Evolutionary conservation across 352 stramenopile genomes (phyloP).

Genomic region (Phytophthora citrophthora): DNA sequence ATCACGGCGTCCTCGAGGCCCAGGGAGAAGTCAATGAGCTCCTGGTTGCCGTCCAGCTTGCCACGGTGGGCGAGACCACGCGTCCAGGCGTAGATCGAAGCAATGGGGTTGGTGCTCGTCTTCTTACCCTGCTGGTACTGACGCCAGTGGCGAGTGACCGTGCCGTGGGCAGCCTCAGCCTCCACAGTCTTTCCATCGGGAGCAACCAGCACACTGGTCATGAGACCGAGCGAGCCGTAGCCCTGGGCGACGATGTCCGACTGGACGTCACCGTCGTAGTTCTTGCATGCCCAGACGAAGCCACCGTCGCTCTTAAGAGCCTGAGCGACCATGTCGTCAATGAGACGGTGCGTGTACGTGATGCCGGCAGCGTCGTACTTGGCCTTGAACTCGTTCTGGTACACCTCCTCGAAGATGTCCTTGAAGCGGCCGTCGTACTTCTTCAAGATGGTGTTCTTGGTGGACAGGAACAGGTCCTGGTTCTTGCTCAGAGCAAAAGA

Average conservation of each 20-base stretch:
- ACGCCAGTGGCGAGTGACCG: conserved; percentile 84
- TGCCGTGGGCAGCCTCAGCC: conserved; percentile 85
- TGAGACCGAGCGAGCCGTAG: conserved; percentile 81
- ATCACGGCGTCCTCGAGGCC: conserved; percentile 74
- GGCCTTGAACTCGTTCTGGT: conserved; percentile 79
- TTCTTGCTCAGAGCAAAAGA: conserved; percentile 69
- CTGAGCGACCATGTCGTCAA: conserved; percentile 89
- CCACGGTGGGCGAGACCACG: conserved; percentile 72
- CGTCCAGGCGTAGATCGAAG: conserved; percentile 85
- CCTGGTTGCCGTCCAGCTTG: conserved; percentile 79
- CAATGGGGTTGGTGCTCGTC: conserved; percentile 84
- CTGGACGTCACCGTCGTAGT: conserved; percentile 87
- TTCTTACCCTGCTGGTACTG: conserved; percentile 84
- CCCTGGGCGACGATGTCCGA: conserved; percentile 83
- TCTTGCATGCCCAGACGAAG: conserved; percentile 88
- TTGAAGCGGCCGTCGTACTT: conserved; percentile 81
- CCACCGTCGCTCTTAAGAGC: conserved; percentile 75
- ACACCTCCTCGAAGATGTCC: conserved; percentile 86
- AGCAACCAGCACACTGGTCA: conserved; percentile 77
- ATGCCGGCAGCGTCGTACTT: conserved; percentile 77
- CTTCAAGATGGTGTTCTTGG: conserved; percentile 90
- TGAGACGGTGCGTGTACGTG: conserved; percentile 80
- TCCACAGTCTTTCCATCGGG: conserved; percentile 86
- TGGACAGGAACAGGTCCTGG: conserved; percentile 74
- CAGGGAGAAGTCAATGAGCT: conserved; percentile 63